Percentiles rank a stretch among this genome's conserved stretches.
These are phyloP conservation scores for Chenopodium album DNA, from an alignment of 148 eudicot genomes.

Conservation along the genomic window DNA sequence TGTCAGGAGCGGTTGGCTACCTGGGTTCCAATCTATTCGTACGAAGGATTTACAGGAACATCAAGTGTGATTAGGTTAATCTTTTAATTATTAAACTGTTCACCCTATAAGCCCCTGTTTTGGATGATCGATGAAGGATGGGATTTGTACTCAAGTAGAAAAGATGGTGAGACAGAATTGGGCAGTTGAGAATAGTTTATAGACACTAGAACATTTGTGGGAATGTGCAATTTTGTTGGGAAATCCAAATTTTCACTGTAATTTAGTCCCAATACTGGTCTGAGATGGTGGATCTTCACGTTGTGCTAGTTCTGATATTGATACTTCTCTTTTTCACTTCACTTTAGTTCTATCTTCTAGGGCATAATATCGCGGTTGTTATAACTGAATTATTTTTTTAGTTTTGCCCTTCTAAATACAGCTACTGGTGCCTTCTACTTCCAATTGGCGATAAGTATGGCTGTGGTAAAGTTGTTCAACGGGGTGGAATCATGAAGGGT, in stretches of 20 bases:
- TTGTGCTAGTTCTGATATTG: not conserved
- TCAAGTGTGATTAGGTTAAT: conserved; percentile 49
- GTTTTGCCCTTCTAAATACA: not conserved
- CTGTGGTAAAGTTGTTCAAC: no score
- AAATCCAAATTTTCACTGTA: conserved; percentile 23
- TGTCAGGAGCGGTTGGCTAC: conserved; percentile 57
- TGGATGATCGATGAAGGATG: conserved; percentile 6
- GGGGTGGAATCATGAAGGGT: no score
- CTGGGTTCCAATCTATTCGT: conserved; percentile 56
- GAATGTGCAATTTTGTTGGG: conserved; percentile 29
- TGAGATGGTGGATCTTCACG: conserved; percentile 8
- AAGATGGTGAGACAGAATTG: conserved; percentile 8
- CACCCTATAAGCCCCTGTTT: not conserved
- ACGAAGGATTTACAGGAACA: conserved; percentile 59
- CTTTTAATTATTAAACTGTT: conserved; percentile 12
- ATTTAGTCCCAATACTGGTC: conserved; percentile 21
- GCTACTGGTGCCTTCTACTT: not conserved
- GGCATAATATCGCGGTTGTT: not conserved
- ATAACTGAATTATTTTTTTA: not conserved
- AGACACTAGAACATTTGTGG: conserved; percentile 20
- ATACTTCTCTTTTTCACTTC: not conserved
- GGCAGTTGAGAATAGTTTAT: conserved; percentile 13
- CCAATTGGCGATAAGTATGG: not conserved
- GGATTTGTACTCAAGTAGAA: not conserved
- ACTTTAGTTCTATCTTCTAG: not conserved